A percentile compares a stretch with the other conserved stretches of the same genome.
Evolutionary conservation across 1,139 yeast genomes (phyloP).

Genomic region (Zygotorulaspora mrakii): DNA sequence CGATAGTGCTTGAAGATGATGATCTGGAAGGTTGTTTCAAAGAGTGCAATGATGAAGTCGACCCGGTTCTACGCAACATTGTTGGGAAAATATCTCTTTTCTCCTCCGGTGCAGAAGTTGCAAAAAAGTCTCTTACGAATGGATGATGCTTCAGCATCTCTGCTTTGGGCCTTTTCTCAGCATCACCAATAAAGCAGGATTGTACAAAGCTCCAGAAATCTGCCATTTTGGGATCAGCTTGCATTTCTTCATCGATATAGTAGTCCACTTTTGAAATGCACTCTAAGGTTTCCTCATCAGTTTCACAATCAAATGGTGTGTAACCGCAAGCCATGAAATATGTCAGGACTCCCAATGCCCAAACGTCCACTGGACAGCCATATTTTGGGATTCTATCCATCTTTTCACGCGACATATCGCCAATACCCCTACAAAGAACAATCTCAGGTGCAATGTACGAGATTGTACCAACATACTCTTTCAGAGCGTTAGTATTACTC

Average conservation of each 20-base stretch:
- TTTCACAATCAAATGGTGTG: conserved; percentile 76
- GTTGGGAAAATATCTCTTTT: conserved; percentile 8
- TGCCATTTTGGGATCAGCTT: conserved; percentile 35
- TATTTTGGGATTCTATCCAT: conserved; percentile 37
- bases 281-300: conserved; percentile 62
- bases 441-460: conserved; percentile 78
- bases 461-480: conserved; percentile 59
- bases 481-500: conserved; percentile 40
- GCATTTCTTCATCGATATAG: conserved; percentile 43
- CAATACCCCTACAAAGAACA: conserved; percentile 45
- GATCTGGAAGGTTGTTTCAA: conserved; percentile 28
- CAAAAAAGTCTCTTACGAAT: conserved; percentile 29
- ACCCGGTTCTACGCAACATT: conserved; percentile 19
- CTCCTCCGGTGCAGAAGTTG: conserved; percentile 11
- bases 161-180: conserved; percentile 47
- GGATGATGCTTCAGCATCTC: conserved; percentile 48
- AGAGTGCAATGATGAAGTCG: conserved; percentile 26
- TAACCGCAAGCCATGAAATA: conserved; percentile 73
- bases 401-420: conserved; percentile 18
- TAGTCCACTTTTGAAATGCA: conserved; percentile 58
- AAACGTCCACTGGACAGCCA: conserved; percentile 59
- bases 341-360: conserved; percentile 75
- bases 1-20: conserved; percentile 17
- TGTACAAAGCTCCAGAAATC: conserved; percentile 57
- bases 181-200: conserved; percentile 51